Percentiles rank a stretch among this genome's conserved stretches.
phyloP scores from a whole-genome alignment of 176 grass and related monocot genomes.

The Avena insularis region DNA sequence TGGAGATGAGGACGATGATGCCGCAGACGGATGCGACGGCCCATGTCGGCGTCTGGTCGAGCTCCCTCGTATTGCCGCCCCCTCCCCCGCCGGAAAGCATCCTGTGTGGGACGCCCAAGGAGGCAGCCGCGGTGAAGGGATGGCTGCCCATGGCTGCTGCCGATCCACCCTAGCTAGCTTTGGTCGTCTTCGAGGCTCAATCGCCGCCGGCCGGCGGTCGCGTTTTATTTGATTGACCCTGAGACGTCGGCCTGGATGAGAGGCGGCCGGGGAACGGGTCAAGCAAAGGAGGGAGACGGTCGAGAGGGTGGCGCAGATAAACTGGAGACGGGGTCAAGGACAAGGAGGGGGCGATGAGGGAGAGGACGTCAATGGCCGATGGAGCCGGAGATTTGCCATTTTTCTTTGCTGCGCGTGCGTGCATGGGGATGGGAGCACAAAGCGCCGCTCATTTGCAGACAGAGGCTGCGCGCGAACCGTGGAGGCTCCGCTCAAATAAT shows the following conservation, averaged over 20 bases:
- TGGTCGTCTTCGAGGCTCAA: neutral
- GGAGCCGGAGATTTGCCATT: constrained; percentile 5
- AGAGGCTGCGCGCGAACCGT: constrained; percentile 33
- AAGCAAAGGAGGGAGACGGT: constrained; percentile 17
- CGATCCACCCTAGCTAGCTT: constrained; percentile 2
- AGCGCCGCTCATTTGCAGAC: constrained; percentile 27
- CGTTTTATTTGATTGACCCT: neutral
- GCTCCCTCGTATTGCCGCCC: constrained; percentile 57
- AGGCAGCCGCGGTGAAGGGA: neutral
- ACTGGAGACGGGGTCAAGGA: neutral
- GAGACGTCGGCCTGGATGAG: constrained; percentile 23
- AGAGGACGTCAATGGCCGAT: constrained; percentile 28
- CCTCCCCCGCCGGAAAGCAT: constrained; percentile 46
- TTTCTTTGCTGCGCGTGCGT: constrained; percentile 30
- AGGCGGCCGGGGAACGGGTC: constrained; percentile 2
- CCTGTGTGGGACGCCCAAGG: constrained; percentile 4
- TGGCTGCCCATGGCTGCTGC: constrained; percentile 22
- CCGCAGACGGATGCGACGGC: constrained; percentile 72
- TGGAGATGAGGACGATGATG: constrained; percentile 73
- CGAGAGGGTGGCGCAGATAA: constrained; percentile 21
- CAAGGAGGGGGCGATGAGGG: constrained; percentile 3
- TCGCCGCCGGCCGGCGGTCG: constrained; percentile 19
- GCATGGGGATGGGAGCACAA: constrained; percentile 5
- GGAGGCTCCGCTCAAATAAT: neutral
- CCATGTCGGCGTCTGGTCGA: constrained; percentile 73